These are phyloP conservation scores for Trichoderma sp. DNA, from an alignment of 2,329 filamentous ascomycete species.

Conservation along the genomic window DNA sequence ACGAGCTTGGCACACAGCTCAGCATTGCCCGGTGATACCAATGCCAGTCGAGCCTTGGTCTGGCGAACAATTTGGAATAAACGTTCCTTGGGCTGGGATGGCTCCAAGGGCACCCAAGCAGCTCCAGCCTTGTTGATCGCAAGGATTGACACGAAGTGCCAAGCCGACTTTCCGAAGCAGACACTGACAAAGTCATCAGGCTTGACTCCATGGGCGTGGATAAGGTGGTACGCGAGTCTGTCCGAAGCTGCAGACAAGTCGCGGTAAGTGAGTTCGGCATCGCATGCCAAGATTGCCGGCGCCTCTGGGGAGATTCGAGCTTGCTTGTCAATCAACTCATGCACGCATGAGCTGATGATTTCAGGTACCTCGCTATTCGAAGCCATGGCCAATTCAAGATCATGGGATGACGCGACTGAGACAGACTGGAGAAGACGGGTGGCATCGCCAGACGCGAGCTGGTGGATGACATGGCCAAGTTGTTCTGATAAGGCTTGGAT, in stretches of 20 bases:
- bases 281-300: conserved; percentile 8
- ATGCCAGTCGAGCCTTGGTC: background rate
- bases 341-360: background rate
- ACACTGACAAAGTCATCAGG: conserved; percentile 2
- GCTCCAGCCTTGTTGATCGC: conserved; percentile 30
- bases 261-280: conserved; percentile 43
- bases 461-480: conserved; percentile 1
- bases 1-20: background rate
- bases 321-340: conserved; percentile 20
- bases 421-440: background rate
- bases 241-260: conserved; percentile 35
- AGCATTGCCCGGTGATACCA: background rate
- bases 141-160: conserved; percentile 28
- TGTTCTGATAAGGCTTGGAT: background rate
- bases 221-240: conserved; percentile 26
- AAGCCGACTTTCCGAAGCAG: conserved; percentile 27
- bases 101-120: conserved; percentile 29
- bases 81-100: conserved; percentile 14
- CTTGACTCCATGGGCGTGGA: conserved; percentile 27
- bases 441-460: background rate
- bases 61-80: background rate
- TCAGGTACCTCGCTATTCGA: background rate
- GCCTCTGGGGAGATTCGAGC: background rate
- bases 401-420: background rate
- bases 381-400: background rate